These are phyloP conservation scores for Karstenula rhodostoma DNA, from an alignment of 2,329 filamentous ascomycete species.

Conservation along the genomic window DNA sequence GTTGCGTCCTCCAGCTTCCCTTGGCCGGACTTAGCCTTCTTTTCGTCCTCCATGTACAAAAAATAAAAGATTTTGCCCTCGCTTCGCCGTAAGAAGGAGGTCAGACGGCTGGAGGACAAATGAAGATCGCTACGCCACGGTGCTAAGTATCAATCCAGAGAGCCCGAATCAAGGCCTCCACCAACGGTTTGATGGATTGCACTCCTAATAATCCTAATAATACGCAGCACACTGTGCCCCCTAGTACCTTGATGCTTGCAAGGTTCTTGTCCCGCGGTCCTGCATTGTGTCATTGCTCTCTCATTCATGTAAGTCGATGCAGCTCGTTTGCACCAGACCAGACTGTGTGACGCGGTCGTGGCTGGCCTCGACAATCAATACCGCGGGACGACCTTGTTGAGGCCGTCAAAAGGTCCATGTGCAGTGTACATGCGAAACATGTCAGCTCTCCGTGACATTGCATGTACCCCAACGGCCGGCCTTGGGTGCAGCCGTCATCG, in stretches of 20 bases:
- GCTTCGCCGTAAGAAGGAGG: conserved; percentile 25
- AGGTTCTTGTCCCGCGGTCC: conserved; percentile 23
- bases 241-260: conserved; percentile 24
- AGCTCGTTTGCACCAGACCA: conserved; percentile 32
- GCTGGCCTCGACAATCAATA: conserved; percentile 17
- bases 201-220: conserved; percentile 4
- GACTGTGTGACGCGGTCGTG: conserved; percentile 28
- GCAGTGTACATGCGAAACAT: conserved; percentile 29
- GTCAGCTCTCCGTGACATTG: conserved; percentile 27
- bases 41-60: not conserved
- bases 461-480: conserved; percentile 18
- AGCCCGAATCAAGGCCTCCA: conserved; percentile 37
- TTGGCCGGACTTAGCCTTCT: conserved; percentile 37
- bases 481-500: conserved; percentile 1
- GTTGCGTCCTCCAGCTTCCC: conserved; percentile 15
- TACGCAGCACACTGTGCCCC: conserved; percentile 27
- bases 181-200: conserved; percentile 35
- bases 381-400: not conserved
- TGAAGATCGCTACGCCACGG: conserved; percentile 18
- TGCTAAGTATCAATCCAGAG: conserved; percentile 19
- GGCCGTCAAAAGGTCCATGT: conserved; percentile 5
- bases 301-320: conserved; percentile 25
- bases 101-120: conserved; percentile 23
- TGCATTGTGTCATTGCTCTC: conserved; percentile 39
- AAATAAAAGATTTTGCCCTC: conserved; percentile 6